These are phyloP conservation scores for Durio zibethinus DNA, from an alignment of 345 rosid genomes.

Conservation along the genomic window DNA sequence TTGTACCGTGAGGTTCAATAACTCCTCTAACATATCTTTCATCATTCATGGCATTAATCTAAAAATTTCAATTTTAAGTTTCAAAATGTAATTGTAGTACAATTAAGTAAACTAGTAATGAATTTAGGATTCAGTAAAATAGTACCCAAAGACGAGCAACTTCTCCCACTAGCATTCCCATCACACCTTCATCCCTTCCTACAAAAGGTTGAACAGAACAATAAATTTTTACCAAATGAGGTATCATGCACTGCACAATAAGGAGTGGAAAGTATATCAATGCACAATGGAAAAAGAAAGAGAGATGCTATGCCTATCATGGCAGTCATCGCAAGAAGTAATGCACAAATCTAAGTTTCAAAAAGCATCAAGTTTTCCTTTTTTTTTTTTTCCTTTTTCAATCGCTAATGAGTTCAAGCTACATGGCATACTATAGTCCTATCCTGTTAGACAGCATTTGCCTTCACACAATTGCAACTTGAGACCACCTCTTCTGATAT, in stretches of 20 bases:
- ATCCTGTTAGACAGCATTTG: not conserved
- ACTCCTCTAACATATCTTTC: not conserved
- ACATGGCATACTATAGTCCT: not conserved
- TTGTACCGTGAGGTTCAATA: not conserved
- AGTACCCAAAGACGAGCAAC: constrained; percentile 87
- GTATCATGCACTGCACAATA: not conserved
- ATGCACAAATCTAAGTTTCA: not conserved
- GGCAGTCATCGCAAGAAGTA: not conserved
- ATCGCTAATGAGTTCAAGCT: not conserved
- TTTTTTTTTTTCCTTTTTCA: not conserved
- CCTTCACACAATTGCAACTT: not conserved
- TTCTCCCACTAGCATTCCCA: constrained; percentile 95
- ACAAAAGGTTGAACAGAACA: constrained; percentile 18
- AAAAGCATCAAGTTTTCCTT: not conserved
- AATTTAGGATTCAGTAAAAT: not conserved
- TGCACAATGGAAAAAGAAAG: not conserved
- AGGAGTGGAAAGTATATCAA: not conserved
- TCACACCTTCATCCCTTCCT: constrained; percentile 99
- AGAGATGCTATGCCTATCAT: not conserved
- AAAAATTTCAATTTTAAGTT: not conserved
- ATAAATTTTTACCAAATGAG: not conserved
- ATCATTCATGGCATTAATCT: not conserved
- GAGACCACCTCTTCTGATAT: not conserved
- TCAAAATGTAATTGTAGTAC: not conserved
- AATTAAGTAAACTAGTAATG: not conserved